phyloP scores from a whole-genome alignment of 2,329 filamentous ascomycete species.

The Didymella keratinophila region DNA sequence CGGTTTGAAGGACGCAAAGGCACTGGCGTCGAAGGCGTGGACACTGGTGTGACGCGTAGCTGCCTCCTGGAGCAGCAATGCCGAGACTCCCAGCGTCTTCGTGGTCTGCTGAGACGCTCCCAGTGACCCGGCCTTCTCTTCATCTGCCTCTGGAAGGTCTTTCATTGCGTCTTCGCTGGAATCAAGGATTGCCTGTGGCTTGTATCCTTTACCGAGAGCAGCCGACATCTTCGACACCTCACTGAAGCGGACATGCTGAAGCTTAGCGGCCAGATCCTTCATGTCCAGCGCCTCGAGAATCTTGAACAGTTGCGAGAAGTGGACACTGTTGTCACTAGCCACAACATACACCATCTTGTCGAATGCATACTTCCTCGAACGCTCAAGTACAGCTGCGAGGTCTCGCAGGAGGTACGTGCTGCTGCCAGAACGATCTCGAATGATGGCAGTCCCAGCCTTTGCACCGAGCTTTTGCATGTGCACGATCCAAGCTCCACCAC shows the following conservation, averaged over 20 bases:
- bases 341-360: conserved; percentile 85
- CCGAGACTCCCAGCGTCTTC: conserved; percentile 30
- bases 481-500: conserved; percentile 75
- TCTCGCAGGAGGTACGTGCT: conserved; percentile 81
- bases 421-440: conserved; percentile 77
- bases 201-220: conserved; percentile 69
- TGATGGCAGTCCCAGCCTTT: conserved; percentile 73
- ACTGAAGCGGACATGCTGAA: conserved; percentile 79
- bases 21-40: conserved; percentile 37
- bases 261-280: conserved; percentile 71
- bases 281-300: conserved; percentile 76
- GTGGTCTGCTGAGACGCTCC: conserved; percentile 23
- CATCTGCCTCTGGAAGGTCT: conserved; percentile 25
- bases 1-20: conserved; percentile 40
- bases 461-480: conserved; percentile 76
- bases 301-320: conserved; percentile 78
- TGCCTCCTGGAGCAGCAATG: conserved; percentile 42
- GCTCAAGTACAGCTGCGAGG: conserved; percentile 75
- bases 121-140: conserved; percentile 30
- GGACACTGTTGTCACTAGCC: conserved; percentile 74
- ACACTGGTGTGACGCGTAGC: conserved; percentile 31
- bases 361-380: conserved; percentile 68
- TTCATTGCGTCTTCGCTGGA: conserved; percentile 33
- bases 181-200: conserved; percentile 71
- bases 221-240: conserved; percentile 61